Evolutionary conservation across 768 basidiomycete species (phyloP), one percentile per base, ranked within the genome.

Genomic region (Calocybe gangraenosa): DNA sequence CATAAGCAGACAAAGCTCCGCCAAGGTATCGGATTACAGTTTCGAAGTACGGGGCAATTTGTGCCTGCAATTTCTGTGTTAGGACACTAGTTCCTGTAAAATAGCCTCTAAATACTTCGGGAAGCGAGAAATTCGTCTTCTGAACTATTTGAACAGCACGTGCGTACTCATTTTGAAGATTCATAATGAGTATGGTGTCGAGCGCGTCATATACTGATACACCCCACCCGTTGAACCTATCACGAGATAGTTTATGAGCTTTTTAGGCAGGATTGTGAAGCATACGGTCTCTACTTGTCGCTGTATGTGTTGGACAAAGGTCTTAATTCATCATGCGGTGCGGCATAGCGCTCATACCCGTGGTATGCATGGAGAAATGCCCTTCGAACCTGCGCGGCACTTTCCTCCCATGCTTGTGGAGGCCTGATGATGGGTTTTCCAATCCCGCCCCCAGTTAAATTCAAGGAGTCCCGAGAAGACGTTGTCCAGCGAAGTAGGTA

Each of bases 21-120:
- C 92, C 93, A 1, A 97, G 78, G 55, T 94, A 87, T 23, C 93
- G 81, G 49, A 96, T 96, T 33, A 87, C 79, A 0, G 91, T 94
- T 68, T 94, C 88, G 49, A 89, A 90, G 60, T 82, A 87, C 1
- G 82, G 82, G 0, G 60, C 67, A 51, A 61, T 63, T 53, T 62
- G 53, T 46, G 39, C 41, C 68, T 64, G 33, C 13, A 31, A 14
- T n/a, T 36, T 14, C 20, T 37, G 23, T 25, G 33, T 53, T 33
- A 39, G 51, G 25, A 18, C 3, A 31, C 7, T 19, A 35, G 9
- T 11, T 18, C 30, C 23, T 8, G 4, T 34, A 22, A 20, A 7
- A 20, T 10, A 2, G 39, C 7, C 30, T 39, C 31, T 33, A 10
- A 14, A 14, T 57, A 79, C 80, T 35, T 65, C 41, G 5, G 71